Base-by-base conservation (phyloP, 495 filamentous ascomycete species). In the Lasiosphaeria miniovina region DNA sequence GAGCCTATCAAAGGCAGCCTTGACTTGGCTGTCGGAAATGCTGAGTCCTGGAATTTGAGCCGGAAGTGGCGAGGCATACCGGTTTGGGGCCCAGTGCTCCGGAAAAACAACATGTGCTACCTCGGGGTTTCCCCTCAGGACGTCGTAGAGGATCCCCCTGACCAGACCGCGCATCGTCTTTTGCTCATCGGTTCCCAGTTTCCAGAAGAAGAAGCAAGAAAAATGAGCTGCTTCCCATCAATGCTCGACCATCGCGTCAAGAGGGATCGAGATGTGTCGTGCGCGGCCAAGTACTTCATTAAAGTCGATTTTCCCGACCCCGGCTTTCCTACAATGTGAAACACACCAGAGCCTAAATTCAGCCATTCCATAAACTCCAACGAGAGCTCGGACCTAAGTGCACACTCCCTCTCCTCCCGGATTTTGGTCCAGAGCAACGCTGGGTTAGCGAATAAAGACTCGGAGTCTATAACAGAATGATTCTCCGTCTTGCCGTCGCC, bases 131-230 rank as follows among this genome's bases (percentile, higher is more conserved):
- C 38, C 38, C 38, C 12, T 41, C 6, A 41, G 6, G 38, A 41
- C 12, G 38, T 41, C 12, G 38, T 6, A 71, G 14, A 82, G 57
- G 0, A 83, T 43, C 1, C 69, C 66, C 46, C 67, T 68, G 11
- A 75, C 57, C 8, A 82, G 68, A 0, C 80, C 80, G 17, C 69
- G 61, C 14, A 74, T 61, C 14, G 66, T 74, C 48, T 72, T 76
- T 55, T 80, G 73, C 3, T 76, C 38, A 11, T 14, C 7, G 4
- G 64, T 67, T 2, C 77, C 77, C 1, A 71, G 49, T 40, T 65
- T 69, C 75, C 78, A 82, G 56, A 80, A 81, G 63, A 79, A 84
- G 61, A 78, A 80, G 17, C 55, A 62, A 1, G 75, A 71, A 68
- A 52, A 6, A 76, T 51, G 31, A 75, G 55, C n/a, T 67, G 52